Evolutionary conservation across 1,284 basidiomycete genomes (phyloP).

Genomic region (Salmacisia buchloeana): DNA sequence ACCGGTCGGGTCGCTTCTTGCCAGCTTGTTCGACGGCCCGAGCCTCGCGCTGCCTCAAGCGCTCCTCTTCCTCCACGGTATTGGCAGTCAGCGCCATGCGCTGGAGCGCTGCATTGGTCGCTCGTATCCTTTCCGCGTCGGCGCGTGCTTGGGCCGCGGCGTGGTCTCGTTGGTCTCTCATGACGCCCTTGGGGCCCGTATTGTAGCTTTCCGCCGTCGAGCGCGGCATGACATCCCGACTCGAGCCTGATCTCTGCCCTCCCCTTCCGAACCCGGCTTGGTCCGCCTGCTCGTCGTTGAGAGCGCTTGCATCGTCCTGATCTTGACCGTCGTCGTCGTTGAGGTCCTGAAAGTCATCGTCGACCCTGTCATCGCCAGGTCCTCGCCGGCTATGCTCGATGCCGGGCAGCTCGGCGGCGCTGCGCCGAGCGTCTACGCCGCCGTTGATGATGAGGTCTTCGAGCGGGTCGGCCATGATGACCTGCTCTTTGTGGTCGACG

Average conservation of each 20-base stretch:
- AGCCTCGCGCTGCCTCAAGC: constrained; percentile 16
- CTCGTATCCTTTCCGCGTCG: constrained; percentile 14
- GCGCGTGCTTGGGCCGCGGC: constrained; percentile 15
- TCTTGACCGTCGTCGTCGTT: constrained; percentile 19
- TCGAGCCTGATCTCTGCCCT: no score
- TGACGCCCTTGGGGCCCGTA: constrained; percentile 39
- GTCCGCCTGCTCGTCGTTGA: not conserved
- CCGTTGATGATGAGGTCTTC: constrained; percentile 29
- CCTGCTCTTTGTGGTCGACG: not conserved
- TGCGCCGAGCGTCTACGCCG: not conserved
- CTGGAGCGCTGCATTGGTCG: constrained; percentile 25
- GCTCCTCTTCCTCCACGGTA: constrained; percentile 27
- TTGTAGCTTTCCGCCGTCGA: no score
- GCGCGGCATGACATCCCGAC: no score
- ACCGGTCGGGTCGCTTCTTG: constrained; percentile 2
- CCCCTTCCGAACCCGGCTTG: not conserved
- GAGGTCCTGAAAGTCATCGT: constrained; percentile 34
- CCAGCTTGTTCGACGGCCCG: constrained; percentile 9
- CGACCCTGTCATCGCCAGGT: constrained; percentile 18
- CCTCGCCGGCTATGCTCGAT: not conserved
- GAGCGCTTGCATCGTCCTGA: constrained; percentile 6
- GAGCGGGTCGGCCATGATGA: constrained; percentile 15
- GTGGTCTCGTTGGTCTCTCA: constrained; percentile 23
- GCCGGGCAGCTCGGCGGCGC: not conserved
- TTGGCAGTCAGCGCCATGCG: constrained; percentile 20